These are phyloP conservation scores for Fusarium acutatum DNA, from an alignment of 2,329 filamentous ascomycete genomes.

Conservation along the genomic window DNA sequence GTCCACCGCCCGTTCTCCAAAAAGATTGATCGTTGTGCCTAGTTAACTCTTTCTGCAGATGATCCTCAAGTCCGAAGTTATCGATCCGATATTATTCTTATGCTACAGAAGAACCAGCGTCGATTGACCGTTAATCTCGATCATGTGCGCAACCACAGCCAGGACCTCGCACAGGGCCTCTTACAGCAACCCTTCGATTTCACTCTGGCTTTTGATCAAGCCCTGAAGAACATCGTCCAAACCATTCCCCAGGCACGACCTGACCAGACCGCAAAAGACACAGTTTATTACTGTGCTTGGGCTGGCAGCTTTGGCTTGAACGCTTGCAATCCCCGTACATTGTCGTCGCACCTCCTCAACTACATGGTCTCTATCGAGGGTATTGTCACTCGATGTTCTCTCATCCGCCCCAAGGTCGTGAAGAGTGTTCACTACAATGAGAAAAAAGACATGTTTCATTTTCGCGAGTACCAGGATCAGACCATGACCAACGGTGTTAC, in stretches of 20 bases:
- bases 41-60: conserved; percentile 47
- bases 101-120: conserved; percentile 74
- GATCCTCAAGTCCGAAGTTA: conserved; percentile 74
- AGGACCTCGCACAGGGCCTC: conserved; percentile 80
- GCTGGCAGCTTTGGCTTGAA: conserved; percentile 95
- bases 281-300: conserved; percentile 96
- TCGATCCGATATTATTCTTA: conserved; percentile 84
- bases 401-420: conserved; percentile 96
- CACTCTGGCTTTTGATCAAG: conserved; percentile 85
- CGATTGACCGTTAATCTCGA: conserved; percentile 81
- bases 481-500: conserved; percentile 95
- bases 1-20: conserved; percentile 41
- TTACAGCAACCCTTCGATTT: conserved; percentile 90
- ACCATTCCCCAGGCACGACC: conserved; percentile 79
- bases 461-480: conserved; percentile 92
- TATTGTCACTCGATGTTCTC: conserved; percentile 94
- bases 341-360: conserved; percentile 90
- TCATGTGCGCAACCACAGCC: conserved; percentile 87
- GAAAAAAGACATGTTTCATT: conserved; percentile 83
- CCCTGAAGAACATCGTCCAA: conserved; percentile 87
- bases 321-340: conserved; percentile 90
- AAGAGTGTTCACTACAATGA: conserved; percentile 98
- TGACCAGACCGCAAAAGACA: conserved; percentile 79
- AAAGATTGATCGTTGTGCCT: background rate
- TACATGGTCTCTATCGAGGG: conserved; percentile 97